A percentile compares a stretch with the other conserved stretches of the same genome.
Conservation (phyloP, 371 early-diverging fungal species). For the Vairimorpha ceranae region DNA sequence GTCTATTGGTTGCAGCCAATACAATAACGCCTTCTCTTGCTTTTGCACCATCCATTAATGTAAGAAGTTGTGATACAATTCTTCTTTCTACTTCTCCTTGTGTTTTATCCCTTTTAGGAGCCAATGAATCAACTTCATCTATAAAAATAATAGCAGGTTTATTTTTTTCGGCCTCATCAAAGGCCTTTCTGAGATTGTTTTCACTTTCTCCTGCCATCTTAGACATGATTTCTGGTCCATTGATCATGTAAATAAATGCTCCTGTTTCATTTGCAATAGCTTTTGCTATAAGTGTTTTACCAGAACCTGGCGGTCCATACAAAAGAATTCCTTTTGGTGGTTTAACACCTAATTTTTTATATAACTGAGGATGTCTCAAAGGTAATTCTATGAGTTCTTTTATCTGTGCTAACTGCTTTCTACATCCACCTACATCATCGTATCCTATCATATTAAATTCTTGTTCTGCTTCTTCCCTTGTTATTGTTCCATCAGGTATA, state of each 20-base stretch:
- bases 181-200: constrained; percentile 90
- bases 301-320: constrained; percentile 94
- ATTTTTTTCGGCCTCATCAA: constrained; percentile 92
- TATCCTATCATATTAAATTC: constrained; percentile 88
- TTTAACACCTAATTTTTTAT: constrained; percentile 93
- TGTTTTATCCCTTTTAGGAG: constrained; percentile 97
- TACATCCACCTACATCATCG: constrained; percentile 96
- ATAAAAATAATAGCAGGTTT: constrained; percentile 94
- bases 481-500: constrained; percentile 88
- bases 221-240: constrained; percentile 97
- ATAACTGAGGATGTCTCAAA: constrained; percentile 89
- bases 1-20: constrained; percentile 95
- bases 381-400: constrained; percentile 96
- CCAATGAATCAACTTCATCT: constrained; percentile 98
- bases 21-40: constrained; percentile 88
- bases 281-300: constrained; percentile 87
- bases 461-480: constrained; percentile 94
- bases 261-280: constrained; percentile 88
- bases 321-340: constrained; percentile 79
- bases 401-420: constrained; percentile 97
- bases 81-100: constrained; percentile 97
- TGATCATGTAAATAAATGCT: constrained; percentile 89
- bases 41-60: constrained; percentile 98
- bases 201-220: constrained; percentile 98
- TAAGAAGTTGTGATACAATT: constrained; percentile 93